Evolutionary conservation across 2,329 filamentous ascomycete species (phyloP), one percentile per base, ranked within the genome.

Genomic region (Fusarium sarcochroum): DNA sequence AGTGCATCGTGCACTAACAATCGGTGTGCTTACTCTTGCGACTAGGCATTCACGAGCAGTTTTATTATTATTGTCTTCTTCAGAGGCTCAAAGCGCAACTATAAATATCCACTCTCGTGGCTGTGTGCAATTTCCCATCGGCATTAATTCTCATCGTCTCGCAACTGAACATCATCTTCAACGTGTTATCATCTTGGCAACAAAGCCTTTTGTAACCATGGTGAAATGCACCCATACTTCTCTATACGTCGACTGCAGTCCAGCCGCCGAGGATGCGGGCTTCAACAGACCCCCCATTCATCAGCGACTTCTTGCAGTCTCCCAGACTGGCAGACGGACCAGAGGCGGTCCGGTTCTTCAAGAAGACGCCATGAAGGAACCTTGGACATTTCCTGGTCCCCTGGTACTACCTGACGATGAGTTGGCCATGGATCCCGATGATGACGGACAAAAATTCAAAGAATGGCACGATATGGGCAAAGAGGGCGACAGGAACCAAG

Each of bases 351-450:
- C 69, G 10, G 42, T 67, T 2, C 58, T 70, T 5, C 53, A 66
- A 3, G 59, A 72, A 7, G 59, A 44, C 1, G 20, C 50, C 1
- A 42, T 68, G 44, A 61, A 61, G 10, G 68, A 78, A 20, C 53
- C 58, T 0, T 69, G 60, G 32, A 76, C 79, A 0, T 91, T 90
- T 63, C 89, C 89, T 0, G 86, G 80, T 0, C 88, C 89, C 0
- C 73, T 91, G 7, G 79, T 90, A 0, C 77, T 91, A 0, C 89
- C 89, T 0, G 81, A 79, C 4, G 89, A 91, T 71, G 86, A 87
- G 20, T 79, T 92, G 2, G 82, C 84, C 1, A 76, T 81, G 34
- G 84, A 90, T 38, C 84, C 86, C 1, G 78, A 83, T 7, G 81
- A 80, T 38, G 79, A 82, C 2, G 77, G 84, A 0, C 89, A 91